Evolutionary conservation across 805 yeast genomes (phyloP).

Genomic region (Candida alai): DNA sequence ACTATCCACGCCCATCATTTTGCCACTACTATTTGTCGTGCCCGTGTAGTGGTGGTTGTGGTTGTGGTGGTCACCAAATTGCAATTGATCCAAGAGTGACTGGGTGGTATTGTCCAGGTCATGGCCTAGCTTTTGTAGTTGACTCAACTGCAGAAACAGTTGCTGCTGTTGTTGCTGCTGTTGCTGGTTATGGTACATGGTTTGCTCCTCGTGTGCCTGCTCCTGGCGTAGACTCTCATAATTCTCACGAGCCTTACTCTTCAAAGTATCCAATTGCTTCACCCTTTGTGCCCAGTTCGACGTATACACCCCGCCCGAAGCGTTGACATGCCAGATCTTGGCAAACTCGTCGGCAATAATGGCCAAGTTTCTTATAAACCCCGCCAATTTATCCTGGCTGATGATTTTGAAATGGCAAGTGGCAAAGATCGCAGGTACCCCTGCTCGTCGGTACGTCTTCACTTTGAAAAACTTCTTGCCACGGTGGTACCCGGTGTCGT

Average conservation of each 20-base stretch:
- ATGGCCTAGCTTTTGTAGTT: neutral
- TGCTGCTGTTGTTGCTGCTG: too few relatives aligned
- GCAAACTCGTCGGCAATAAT: conserved; percentile 70
- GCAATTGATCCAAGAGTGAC: conserved; percentile 20
- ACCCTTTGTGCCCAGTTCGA: conserved; percentile 69
- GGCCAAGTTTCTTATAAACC: conserved; percentile 63
- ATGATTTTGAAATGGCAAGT: conserved; percentile 73
- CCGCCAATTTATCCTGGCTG: conserved; percentile 54
- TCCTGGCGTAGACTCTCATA: conserved; percentile 25
- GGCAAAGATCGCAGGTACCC: conserved; percentile 74
- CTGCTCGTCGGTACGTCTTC: conserved; percentile 58
- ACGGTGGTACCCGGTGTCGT: neutral
- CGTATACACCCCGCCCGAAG: conserved; percentile 40
- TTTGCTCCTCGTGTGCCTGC: conserved; percentile 9
- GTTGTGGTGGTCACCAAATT: neutral
- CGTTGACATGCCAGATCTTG: conserved; percentile 61
- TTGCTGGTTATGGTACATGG: too few relatives aligned
- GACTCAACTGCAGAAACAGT: too few relatives aligned
- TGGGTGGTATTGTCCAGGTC: conserved; percentile 18
- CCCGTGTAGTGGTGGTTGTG: neutral
- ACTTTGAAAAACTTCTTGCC: conserved; percentile 54
- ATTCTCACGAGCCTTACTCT: conserved; percentile 22
- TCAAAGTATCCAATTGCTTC: conserved; percentile 44
- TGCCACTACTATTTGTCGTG: neutral
- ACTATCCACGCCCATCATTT: neutral